Base-by-base conservation (phyloP, 2,329 filamentous ascomycete genomes). In the Exophiala calicioides region DNA sequence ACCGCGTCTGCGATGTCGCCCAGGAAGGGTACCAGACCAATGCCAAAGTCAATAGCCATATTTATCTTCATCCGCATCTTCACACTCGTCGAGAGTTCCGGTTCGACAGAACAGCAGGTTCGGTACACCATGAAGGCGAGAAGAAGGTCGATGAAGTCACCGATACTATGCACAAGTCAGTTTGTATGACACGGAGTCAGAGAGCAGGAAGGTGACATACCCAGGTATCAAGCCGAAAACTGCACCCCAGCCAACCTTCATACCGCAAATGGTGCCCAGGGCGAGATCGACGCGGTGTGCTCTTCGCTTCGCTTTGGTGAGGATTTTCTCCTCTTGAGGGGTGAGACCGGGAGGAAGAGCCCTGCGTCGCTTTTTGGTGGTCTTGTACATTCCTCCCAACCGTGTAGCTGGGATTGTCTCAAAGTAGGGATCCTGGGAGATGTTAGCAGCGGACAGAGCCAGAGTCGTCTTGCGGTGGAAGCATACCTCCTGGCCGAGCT, bases 241-340 rank as follows among this genome's bases (percentile, higher is more conserved):
- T 59, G 85, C 86, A 40, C 87, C 82, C 89, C 90, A 96, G 44
- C 93, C 93, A 63, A 97, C 90, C 47, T 84, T 81, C 49, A 95
- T 78, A 32, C 90, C 89, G 55, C 86, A 80, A 62, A 88, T 80
- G 62, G 80, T 90, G 73, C 91, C 94, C 4, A 95, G 79, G 44
- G 79, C 81, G 74, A 89, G 86, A 67, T 97, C 93, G 19, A 96
- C 80, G 27, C 82, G 79, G 69, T 95, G 95, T 24, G 93, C 90
- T 48, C 86, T 79, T 59, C 85, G 80, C 68, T 95, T 91, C 59
- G 95, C 88, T 60, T 85, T 86, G 59, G 86, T 94, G 55, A 97
- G 81, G 57, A 96, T 76, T 54, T 85, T 78, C 61, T 78, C 84
- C 68, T 98, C 93, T 59, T 95, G 80, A 20, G 84, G 73, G 13